Conservation (phyloP, 2,329 filamentous ascomycete species). For the Sclerotinia trifoliorum region DNA sequence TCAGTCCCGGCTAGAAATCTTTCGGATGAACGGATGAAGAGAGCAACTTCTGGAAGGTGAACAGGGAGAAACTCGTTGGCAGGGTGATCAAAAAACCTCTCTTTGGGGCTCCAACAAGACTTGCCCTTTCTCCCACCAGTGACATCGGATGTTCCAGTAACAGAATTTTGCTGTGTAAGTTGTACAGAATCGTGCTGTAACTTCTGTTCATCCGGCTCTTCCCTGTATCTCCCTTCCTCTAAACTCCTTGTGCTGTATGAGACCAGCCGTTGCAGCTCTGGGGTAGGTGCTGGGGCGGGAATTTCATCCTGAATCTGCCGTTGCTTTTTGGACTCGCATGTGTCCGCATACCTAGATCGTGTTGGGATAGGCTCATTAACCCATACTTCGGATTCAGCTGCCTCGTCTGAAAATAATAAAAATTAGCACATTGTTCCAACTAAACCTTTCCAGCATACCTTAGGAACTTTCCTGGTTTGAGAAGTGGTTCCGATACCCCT, state of each 20-base stretch:
- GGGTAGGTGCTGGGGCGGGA: background rate
- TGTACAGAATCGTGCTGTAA: no score
- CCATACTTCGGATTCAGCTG: no score
- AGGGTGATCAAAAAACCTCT: no score
- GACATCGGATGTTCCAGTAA: no score
- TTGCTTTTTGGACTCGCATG: background rate
- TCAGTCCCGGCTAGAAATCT: background rate
- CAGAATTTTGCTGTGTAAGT: no score
- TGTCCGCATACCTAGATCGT: background rate
- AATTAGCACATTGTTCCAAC: no score
- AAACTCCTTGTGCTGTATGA: background rate
- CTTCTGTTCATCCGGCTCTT: background rate
- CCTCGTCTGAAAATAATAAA: no score
- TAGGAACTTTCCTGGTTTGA: no score
- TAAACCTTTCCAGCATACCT: no score
- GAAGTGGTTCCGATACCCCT: no score
- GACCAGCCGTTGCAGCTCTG: background rate
- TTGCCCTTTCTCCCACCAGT: no score
- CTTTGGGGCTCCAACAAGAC: no score
- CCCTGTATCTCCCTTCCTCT: background rate
- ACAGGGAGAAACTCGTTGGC: background rate
- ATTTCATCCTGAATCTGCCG: background rate
- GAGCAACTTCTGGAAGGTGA: background rate
- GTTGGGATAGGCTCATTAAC: background rate
- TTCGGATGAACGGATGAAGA: background rate